Conservation (phyloP, 345 rosid genomes). For the Salix viminalis region DNA sequence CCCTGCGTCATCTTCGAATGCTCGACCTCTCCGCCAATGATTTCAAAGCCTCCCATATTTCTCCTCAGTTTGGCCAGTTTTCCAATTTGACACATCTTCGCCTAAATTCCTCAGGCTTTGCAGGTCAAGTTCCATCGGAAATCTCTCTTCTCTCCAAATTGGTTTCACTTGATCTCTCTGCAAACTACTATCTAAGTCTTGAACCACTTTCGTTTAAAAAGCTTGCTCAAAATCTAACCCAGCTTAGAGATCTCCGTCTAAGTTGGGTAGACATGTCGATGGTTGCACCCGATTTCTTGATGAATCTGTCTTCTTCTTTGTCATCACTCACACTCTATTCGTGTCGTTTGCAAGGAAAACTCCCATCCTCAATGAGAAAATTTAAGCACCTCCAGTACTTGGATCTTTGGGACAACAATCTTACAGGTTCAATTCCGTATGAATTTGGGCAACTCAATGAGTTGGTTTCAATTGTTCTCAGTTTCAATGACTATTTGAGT, state of each 20-base stretch:
- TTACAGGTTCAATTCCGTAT: too few species aligned
- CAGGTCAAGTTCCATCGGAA: too few species aligned
- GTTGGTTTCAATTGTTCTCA: too few species aligned
- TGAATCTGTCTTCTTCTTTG: too few species aligned
- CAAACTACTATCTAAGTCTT: neutral
- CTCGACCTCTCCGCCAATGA: constrained; percentile 27
- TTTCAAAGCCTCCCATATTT: constrained; percentile 5
- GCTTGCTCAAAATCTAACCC: too few species aligned
- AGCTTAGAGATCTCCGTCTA: neutral
- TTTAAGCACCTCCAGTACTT: too few species aligned
- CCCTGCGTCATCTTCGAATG: constrained; percentile 11
- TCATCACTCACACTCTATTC: too few species aligned
- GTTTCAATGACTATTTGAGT: neutral
- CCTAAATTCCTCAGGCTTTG: too few species aligned
- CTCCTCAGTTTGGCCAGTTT: constrained; percentile 6
- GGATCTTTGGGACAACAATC: fast-evolving
- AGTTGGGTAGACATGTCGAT: fast-evolving
- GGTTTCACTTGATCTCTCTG: constrained; percentile 2
- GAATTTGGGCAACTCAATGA: too few species aligned
- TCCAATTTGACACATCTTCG: neutral
- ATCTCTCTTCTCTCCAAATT: neutral
- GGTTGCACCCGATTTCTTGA: too few species aligned
- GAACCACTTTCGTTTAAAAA: neutral
- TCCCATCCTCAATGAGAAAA: too few species aligned
- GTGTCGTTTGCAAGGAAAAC: too few species aligned